Evolutionary conservation across 768 basidiomycete genomes (phyloP).

Genomic region (Mycena leptocephala): DNA sequence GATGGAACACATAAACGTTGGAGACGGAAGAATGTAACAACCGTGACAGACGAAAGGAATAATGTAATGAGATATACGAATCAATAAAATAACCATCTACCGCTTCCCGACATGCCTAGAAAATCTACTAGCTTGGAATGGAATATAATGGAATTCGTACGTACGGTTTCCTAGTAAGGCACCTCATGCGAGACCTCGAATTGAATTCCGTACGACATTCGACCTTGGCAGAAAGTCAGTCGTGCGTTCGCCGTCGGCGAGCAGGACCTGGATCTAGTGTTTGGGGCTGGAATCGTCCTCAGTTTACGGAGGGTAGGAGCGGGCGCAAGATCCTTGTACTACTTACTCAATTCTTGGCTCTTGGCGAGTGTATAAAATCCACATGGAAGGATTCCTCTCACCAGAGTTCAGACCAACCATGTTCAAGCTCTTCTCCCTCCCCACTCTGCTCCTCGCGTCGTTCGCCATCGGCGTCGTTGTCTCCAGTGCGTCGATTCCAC

Average conservation of each 20-base stretch:
- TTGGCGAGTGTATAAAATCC: constrained; percentile 22
- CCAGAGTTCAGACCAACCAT: constrained; percentile 20
- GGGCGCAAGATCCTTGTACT: constrained; percentile 14
- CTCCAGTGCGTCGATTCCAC: constrained; percentile 19
- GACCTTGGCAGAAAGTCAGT: background rate
- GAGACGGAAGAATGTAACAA: constrained; percentile 1
- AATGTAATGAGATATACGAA: background rate
- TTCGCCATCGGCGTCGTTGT: constrained; percentile 20
- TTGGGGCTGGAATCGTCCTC: background rate
- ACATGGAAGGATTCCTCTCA: constrained; percentile 8
- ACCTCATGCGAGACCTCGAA: background rate
- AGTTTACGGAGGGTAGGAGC: constrained; percentile 1
- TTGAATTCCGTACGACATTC: background rate
- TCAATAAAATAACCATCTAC: background rate
- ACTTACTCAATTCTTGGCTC: constrained; percentile 11
- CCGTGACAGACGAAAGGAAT: background rate
- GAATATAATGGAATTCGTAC: background rate
- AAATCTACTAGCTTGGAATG: background rate
- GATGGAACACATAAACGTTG: background rate
- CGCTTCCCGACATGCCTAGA: background rate
- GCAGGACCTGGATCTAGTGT: constrained; percentile 4
- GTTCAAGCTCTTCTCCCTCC: constrained; percentile 15
- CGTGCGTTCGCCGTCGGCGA: background rate
- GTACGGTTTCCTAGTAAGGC: constrained; percentile 1
- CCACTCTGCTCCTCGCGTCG: constrained; percentile 20